phyloP scores from a whole-genome alignment of 202 grass and related monocot genomes.

The Eragrostis tef region DNA sequence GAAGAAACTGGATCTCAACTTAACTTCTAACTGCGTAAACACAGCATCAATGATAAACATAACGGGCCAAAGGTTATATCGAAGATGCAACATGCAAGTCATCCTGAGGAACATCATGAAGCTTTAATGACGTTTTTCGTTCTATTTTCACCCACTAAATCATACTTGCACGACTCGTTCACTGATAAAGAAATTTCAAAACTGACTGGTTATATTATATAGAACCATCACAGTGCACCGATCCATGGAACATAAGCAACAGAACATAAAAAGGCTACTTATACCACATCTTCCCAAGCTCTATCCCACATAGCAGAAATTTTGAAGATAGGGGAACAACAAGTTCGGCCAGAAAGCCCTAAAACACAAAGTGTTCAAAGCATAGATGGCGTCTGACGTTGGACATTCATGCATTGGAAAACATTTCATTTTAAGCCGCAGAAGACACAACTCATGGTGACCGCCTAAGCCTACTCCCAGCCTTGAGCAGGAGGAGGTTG shows the following conservation, averaged over 20 bases:
- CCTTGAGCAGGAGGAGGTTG: slow-evolving; percentile 42
- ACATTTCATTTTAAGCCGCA: slow-evolving; percentile 45
- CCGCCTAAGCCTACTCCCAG: slow-evolving; percentile 62
- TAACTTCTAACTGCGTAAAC: too few species aligned
- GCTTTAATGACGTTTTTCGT: neutral
- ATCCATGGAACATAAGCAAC: neutral
- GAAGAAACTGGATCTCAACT: too few species aligned
- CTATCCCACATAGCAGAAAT: neutral
- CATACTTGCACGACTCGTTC: neutral
- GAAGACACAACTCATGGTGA: slow-evolving; percentile 3
- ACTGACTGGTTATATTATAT: neutral
- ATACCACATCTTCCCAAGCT: slow-evolving; percentile 34
- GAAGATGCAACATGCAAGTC: too few species aligned
- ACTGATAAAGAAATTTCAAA: neutral
- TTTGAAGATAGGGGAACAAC: slow-evolving; percentile 29
- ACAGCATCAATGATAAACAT: too few species aligned
- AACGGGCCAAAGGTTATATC: too few species aligned
- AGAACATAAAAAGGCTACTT: slow-evolving; percentile 26
- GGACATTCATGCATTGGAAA: slow-evolving; percentile 46
- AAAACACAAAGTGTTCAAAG: slow-evolving; percentile 42
- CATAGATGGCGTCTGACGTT: slow-evolving; percentile 30
- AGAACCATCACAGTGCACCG: neutral
- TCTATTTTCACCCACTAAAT: neutral
- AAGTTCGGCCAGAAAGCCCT: slow-evolving; percentile 47
- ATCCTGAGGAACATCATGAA: too few species aligned